A percentile compares a stretch with the other conserved stretches of the same genome.
Evolutionary conservation across 371 early-diverging fungal species (phyloP).

Genomic region (Syncephalastrum racemosum): DNA sequence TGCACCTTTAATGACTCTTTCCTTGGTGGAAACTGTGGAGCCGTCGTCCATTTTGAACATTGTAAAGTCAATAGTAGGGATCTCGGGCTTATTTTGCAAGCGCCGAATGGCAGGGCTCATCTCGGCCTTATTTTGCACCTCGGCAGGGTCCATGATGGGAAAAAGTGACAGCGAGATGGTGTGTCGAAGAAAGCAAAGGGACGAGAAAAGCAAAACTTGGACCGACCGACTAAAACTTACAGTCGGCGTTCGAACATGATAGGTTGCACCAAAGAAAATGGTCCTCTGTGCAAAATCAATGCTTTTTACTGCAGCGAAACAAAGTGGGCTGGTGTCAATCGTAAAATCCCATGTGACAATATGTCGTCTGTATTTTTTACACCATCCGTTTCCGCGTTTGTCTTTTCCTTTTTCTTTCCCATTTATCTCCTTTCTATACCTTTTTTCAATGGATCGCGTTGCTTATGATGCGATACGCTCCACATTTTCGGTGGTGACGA

Average conservation of each 20-base stretch:
- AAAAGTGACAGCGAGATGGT: constrained; percentile 2
- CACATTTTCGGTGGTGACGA: constrained; percentile 35
- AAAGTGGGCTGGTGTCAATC: no score
- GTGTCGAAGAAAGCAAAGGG: neutral
- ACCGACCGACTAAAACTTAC: no score
- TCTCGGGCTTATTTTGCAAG: constrained; percentile 22
- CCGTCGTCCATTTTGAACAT: constrained; percentile 79
- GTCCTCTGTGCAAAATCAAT: no score
- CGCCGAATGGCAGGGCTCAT: constrained; percentile 22
- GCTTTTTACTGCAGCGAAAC: no score
- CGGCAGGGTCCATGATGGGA: constrained; percentile 9
- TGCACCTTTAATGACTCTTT: constrained; percentile 80
- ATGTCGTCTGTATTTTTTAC: no score
- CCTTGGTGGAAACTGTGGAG: constrained; percentile 70
- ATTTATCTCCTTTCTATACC: no score
- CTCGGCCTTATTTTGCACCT: constrained; percentile 6
- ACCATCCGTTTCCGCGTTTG: no score
- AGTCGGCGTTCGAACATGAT: no score
- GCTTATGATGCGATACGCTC: constrained; percentile 28
- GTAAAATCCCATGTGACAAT: no score
- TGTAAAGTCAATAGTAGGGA: constrained; percentile 69
- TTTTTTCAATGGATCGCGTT: neutral
- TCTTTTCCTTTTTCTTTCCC: no score
- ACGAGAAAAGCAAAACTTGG: no score
- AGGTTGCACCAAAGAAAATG: no score